phyloP scores from a whole-genome alignment of 371 early-diverging fungal species.

The Mucor plumbeus region DNA sequence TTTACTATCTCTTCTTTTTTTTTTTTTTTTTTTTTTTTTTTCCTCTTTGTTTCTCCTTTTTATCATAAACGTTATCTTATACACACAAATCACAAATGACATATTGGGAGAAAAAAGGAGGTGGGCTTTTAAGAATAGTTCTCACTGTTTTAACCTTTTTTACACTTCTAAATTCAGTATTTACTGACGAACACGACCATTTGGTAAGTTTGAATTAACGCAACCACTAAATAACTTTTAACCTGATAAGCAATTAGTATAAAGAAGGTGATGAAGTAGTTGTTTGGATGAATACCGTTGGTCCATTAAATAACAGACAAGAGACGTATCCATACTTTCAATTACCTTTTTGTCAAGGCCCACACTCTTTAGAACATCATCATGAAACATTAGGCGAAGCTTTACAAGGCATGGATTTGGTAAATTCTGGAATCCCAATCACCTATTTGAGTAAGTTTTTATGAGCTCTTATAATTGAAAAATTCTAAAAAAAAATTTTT shows the following conservation, averaged over 20 bases:
- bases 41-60: not conserved
- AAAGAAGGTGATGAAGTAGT: slow-evolving; percentile 60
- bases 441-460: slow-evolving; percentile 51
- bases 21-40: not conserved
- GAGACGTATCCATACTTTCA: slow-evolving; percentile 83
- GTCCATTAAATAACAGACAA: slow-evolving; percentile 68
- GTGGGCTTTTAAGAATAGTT: not conserved
- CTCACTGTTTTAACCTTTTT: not conserved
- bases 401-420: slow-evolving; percentile 77
- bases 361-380: slow-evolving; percentile 62
- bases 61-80: not conserved
- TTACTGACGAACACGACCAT: slow-evolving; percentile 57
- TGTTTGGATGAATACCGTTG: slow-evolving; percentile 82
- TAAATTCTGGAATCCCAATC: slow-evolving; percentile 76
- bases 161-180: not conserved
- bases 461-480: not conserved
- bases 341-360: slow-evolving; percentile 77
- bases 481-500: not conserved
- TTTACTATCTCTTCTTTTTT: too few species aligned
- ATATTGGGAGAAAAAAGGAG: not conserved
- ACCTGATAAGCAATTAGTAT: slow-evolving; percentile 46
- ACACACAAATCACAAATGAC: not conserved
- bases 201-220: slow-evolving; percentile 31
- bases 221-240: not conserved
- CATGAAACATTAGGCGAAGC: slow-evolving; percentile 88